A percentile compares a stretch with the other conserved stretches of the same genome.
phyloP scores from a whole-genome alignment of 2,329 filamentous ascomycete species.

The Hypocrella siamensis region DNA sequence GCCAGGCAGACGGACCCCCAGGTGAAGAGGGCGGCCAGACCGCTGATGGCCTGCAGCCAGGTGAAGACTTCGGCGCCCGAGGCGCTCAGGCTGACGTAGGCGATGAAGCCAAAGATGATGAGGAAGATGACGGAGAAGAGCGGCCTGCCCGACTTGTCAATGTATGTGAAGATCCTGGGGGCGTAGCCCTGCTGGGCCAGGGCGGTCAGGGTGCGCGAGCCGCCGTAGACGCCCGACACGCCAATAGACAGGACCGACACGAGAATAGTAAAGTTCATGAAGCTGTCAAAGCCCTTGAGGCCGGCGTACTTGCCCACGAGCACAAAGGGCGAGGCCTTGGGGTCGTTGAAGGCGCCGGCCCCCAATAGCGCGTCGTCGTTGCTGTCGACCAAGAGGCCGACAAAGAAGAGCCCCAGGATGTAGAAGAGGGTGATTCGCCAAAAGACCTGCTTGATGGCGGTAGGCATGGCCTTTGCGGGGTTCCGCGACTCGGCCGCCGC shows the following conservation, averaged over 20 bases:
- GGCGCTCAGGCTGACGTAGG: conserved; percentile 20
- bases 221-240: conserved; percentile 42
- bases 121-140: conserved; percentile 30
- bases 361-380: conserved; percentile 25
- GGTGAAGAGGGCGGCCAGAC: conserved; percentile 44
- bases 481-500: conserved; percentile 40
- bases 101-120: conserved; percentile 33
- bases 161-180: conserved; percentile 38
- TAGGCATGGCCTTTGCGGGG: conserved; percentile 58
- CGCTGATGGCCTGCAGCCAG: conserved; percentile 49
- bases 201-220: conserved; percentile 41
- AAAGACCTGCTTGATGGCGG: conserved; percentile 67
- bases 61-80: conserved; percentile 36
- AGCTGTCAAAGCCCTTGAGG: conserved; percentile 32
- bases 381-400: conserved; percentile 32
- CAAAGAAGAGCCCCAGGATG: conserved; percentile 33
- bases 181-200: conserved; percentile 44
- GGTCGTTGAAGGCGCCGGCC: conserved; percentile 23
- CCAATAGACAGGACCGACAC: conserved; percentile 43
- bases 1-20: conserved; percentile 49
- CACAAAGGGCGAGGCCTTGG: conserved; percentile 36
- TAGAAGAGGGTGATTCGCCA: conserved; percentile 43
- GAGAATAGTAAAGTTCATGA: conserved; percentile 45
- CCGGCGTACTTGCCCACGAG: conserved; percentile 38
- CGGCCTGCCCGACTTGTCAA: conserved; percentile 41